Conservation (phyloP, 192 early-diverging fungal genomes). For the Ramicandelaber brevisporus region DNA sequence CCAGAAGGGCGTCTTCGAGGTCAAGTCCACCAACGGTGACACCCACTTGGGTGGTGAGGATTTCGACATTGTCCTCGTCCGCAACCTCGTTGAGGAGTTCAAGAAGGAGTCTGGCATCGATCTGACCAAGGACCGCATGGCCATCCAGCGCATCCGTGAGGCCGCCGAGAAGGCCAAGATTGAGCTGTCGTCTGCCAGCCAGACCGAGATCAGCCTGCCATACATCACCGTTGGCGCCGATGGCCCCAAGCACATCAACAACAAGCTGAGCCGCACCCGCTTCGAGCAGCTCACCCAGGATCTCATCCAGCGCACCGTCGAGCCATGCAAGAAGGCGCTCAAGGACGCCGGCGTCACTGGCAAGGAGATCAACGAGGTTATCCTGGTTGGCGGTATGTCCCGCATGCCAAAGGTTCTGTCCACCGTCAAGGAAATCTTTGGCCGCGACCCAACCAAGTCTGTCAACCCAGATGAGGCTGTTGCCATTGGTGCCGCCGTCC, state of each 20-base stretch:
- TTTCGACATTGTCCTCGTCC: constrained; percentile 45
- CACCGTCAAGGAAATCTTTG: constrained; percentile 70
- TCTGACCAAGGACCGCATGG: constrained; percentile 69
- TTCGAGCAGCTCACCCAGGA: constrained; percentile 57
- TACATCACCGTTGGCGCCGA: constrained; percentile 62
- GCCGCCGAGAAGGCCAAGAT: constrained; percentile 98
- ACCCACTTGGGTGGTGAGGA: constrained; percentile 64
- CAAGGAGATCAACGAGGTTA: constrained; percentile 78
- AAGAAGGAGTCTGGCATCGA: constrained; percentile 81
- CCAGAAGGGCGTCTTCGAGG: constrained; percentile 93
- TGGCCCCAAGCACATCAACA: constrained; percentile 95
- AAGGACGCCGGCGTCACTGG: constrained; percentile 71
- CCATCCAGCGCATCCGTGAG: constrained; percentile 92
- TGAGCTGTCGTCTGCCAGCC: constrained; percentile 79
- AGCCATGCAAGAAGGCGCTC: constrained; percentile 88
- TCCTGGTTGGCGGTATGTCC: constrained; percentile 95
- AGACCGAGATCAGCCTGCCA: constrained; percentile 92
- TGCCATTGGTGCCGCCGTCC: constrained; percentile 91
- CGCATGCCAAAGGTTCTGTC: constrained; percentile 93
- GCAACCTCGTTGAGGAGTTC: constrained; percentile 61
- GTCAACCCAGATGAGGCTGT: constrained; percentile 99
- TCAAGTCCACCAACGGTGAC: constrained; percentile 95
- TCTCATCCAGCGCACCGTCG: constrained; percentile 69
- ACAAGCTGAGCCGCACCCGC: constrained; percentile 72
- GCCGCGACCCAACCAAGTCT: constrained; percentile 71